Conservation (phyloP, 108 stramenopile species). For the Phaeodactylum tricornutum region DNA sequence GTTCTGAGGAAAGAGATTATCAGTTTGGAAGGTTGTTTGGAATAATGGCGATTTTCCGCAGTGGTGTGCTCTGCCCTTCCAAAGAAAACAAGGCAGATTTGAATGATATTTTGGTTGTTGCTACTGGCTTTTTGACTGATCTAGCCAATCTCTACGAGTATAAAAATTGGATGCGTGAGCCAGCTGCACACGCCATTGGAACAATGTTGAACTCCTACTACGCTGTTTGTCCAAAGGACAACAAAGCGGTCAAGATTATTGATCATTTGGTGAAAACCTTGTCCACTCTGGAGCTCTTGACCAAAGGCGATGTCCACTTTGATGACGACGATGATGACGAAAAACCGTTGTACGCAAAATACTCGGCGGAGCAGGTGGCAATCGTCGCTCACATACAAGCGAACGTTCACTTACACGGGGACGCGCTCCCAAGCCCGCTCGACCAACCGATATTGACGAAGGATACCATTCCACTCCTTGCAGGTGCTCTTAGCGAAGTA, state of each 20-base stretch:
- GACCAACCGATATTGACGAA: conserved; percentile 38
- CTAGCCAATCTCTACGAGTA: conserved; percentile 65
- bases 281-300: conserved; percentile 37
- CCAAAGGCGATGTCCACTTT: not conserved
- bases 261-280: conserved; percentile 27
- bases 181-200: conserved; percentile 62
- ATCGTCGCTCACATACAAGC: conserved; percentile 39
- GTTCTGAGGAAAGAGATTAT: conserved; percentile 73
- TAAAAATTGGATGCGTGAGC: conserved; percentile 77
- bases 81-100: conserved; percentile 4
- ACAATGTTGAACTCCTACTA: conserved; percentile 40
- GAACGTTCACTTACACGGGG: conserved; percentile 5
- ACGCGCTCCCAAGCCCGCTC: conserved; percentile 24
- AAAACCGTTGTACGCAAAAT: not conserved
- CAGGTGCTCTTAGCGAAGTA: conserved; percentile 43
- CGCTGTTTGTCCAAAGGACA: conserved; percentile 1
- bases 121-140: conserved; percentile 28
- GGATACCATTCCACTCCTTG: conserved; percentile 26
- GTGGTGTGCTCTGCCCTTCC: conserved; percentile 37
- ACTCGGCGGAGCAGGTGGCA: conserved; percentile 9
- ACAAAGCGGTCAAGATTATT: conserved; percentile 3
- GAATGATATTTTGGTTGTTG: conserved; percentile 16
- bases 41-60: conserved; percentile 56
- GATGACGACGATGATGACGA: not conserved
- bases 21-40: conserved; percentile 79